Conservation (phyloP, 768 basidiomycete genomes). For the Infundibulicybe gibba region DNA sequence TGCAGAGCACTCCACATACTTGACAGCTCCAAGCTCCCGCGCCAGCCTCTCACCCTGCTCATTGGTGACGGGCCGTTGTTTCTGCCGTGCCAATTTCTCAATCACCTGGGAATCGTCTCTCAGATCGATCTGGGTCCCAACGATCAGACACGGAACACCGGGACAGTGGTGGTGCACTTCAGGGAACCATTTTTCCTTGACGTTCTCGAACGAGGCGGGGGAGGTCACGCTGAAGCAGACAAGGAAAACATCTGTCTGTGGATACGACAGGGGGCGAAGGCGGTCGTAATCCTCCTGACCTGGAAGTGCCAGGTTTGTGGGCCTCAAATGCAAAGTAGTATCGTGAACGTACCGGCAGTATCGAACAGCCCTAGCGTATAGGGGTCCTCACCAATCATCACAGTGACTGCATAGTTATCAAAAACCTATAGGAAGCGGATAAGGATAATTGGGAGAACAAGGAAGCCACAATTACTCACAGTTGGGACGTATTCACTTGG, state of each 20-base stretch:
- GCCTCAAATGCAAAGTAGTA: slow-evolving; percentile 1
- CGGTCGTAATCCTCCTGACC: slow-evolving; percentile 99
- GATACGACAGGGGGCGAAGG: slow-evolving; percentile 97
- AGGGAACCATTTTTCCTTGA: slow-evolving; percentile 99
- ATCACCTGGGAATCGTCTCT: slow-evolving; percentile 90
- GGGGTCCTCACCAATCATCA: slow-evolving; percentile 99
- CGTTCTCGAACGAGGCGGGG: slow-evolving; percentile 99
- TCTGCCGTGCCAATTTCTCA: slow-evolving; percentile 95
- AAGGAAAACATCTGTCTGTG: slow-evolving; percentile 98
- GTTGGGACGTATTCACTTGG: slow-evolving; percentile 99
- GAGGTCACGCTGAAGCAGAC: slow-evolving; percentile 99
- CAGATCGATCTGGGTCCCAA: slow-evolving; percentile 97
- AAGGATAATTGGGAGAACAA: slow-evolving; percentile 14
- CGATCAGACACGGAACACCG: slow-evolving; percentile 97
- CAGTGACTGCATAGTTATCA: slow-evolving; percentile 99
- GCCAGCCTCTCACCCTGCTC: slow-evolving; percentile 94
- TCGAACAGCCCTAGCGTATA: slow-evolving; percentile 98
- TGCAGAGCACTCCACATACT: slow-evolving; percentile 99
- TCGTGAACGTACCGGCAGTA: slow-evolving; percentile 81
- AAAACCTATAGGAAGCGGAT: slow-evolving; percentile 60
- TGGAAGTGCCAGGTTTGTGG: slow-evolving; percentile 22
- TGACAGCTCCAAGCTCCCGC: slow-evolving; percentile 96
- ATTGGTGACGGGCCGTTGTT: slow-evolving; percentile 85
- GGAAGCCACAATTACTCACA: slow-evolving; percentile 48
- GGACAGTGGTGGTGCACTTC: slow-evolving; percentile 99